Percentiles rank a stretch among this genome's conserved stretches.
These are phyloP conservation scores for Graphilbum sp. DNA, from an alignment of 2,329 filamentous ascomycete genomes.

Conservation along the genomic window DNA sequence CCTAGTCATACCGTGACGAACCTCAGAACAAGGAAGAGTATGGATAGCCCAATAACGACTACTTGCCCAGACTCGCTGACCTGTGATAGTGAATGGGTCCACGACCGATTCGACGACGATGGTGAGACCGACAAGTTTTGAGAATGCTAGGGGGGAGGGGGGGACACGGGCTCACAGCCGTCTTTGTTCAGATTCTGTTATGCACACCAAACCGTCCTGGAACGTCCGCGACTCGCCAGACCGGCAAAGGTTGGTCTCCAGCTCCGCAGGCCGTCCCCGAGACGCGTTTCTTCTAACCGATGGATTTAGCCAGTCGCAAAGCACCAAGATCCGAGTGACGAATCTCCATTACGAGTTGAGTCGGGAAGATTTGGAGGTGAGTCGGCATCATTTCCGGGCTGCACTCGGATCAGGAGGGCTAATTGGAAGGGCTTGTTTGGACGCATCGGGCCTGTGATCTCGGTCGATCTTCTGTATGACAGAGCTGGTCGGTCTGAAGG, in stretches of 20 bases:
- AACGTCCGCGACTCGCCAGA: slow-evolving; percentile 4
- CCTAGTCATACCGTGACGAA: slow-evolving; percentile 43
- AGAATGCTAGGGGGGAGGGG: background rate
- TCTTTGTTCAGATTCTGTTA: background rate
- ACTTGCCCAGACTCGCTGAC: background rate
- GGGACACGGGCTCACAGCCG: background rate
- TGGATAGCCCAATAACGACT: too few relatives aligned
- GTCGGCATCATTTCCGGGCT: background rate
- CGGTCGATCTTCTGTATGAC: slow-evolving; percentile 64
- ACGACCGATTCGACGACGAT: slow-evolving; percentile 69
- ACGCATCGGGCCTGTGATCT: slow-evolving; percentile 55
- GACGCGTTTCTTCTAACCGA: background rate
- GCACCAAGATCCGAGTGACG: slow-evolving; percentile 65
- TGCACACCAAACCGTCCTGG: slow-evolving; percentile 1
- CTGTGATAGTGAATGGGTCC: slow-evolving; percentile 66
- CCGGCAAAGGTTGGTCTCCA: background rate
- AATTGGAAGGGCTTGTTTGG: slow-evolving; percentile 47
- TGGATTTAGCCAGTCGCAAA: slow-evolving; percentile 11
- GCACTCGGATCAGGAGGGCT: background rate
- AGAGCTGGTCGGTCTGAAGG: slow-evolving; percentile 79
- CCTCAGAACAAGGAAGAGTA: slow-evolving; percentile 56
- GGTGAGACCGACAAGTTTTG: background rate
- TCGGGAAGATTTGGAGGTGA: slow-evolving; percentile 57
- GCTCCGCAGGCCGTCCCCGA: too few relatives aligned
- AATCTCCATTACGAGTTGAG: slow-evolving; percentile 89